A percentile compares a stretch with the other conserved stretches of the same genome.
Conservation (phyloP, 768 basidiomycete species). For the Hygrophorus russula region DNA sequence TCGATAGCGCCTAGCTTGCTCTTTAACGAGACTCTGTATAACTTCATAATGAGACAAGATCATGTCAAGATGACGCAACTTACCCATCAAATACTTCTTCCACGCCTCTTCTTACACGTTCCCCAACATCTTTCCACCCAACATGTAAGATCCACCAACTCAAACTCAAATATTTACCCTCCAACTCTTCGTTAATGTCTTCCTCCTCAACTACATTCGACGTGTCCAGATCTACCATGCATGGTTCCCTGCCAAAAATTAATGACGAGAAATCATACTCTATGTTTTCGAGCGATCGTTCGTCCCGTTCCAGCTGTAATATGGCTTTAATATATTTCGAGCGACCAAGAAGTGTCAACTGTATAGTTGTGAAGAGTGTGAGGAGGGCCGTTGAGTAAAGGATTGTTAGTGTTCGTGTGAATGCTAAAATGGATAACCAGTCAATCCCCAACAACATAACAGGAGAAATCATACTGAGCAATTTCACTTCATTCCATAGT, state of each 20-base stretch:
- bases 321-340: slow-evolving; percentile 69
- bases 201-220: slow-evolving; percentile 17
- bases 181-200: slow-evolving; percentile 49
- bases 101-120: slow-evolving; percentile 61
- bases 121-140: slow-evolving; percentile 80
- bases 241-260: slow-evolving; percentile 17
- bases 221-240: slow-evolving; percentile 14
- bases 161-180: slow-evolving; percentile 72
- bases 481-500: slow-evolving; percentile 89
- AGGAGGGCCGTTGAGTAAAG: slow-evolving; percentile 82
- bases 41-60: not conserved
- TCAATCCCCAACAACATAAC: not conserved
- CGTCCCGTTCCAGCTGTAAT: slow-evolving; percentile 47
- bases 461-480: slow-evolving; percentile 48
- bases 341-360: slow-evolving; percentile 78
- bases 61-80: slow-evolving; percentile 16
- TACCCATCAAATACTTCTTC: slow-evolving; percentile 81
- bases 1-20: slow-evolving; percentile 60
- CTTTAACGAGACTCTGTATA: slow-evolving; percentile 70
- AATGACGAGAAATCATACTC: slow-evolving; percentile 31
- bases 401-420: slow-evolving; percentile 80
- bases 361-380: slow-evolving; percentile 75
- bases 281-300: slow-evolving; percentile 35
- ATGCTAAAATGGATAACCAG: slow-evolving; percentile 34
- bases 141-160: slow-evolving; percentile 92